phyloP scores from a whole-genome alignment of 331 rosid genomes.

The Saraca asoca region DNA sequence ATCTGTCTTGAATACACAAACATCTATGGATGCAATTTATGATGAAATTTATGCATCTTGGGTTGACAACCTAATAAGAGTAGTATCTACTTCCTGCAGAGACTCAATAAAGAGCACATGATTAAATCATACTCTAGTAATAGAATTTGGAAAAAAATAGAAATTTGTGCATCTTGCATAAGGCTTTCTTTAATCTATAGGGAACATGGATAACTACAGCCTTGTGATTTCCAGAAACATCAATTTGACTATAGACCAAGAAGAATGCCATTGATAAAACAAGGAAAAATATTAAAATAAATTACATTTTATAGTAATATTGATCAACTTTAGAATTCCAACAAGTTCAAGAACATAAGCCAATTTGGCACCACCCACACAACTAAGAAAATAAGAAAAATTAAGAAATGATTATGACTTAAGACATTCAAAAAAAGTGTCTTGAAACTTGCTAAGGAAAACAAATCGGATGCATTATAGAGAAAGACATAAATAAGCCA shows the following conservation, averaged over 20 bases:
- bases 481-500: neutral
- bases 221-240: constrained; percentile 77
- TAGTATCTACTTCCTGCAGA: too few species aligned
- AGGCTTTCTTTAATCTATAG: constrained; percentile 76
- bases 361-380: constrained; percentile 92
- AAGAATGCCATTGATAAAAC: neutral
- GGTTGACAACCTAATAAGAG: too few species aligned
- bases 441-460: constrained; percentile 13
- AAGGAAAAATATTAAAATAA: too few species aligned
- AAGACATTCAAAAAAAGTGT: constrained; percentile 15
- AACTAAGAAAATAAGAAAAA: constrained; percentile 51
- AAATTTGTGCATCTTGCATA: constrained; percentile 84
- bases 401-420: constrained; percentile 15
- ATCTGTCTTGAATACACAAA: constrained; percentile 82
- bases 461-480: neutral
- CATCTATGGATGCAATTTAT: too few species aligned
- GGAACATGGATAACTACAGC: constrained; percentile 86
- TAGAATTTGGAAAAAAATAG: too few species aligned
- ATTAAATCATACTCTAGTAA: too few species aligned
- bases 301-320: too few species aligned
- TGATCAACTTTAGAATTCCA: constrained; percentile 68
- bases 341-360: constrained; percentile 86
- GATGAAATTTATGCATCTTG: too few species aligned
- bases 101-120: too few species aligned
- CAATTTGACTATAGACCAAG: too few species aligned